These are phyloP conservation scores for Microdochium paspali DNA, from an alignment of 2,329 filamentous ascomycete species.

Conservation along the genomic window DNA sequence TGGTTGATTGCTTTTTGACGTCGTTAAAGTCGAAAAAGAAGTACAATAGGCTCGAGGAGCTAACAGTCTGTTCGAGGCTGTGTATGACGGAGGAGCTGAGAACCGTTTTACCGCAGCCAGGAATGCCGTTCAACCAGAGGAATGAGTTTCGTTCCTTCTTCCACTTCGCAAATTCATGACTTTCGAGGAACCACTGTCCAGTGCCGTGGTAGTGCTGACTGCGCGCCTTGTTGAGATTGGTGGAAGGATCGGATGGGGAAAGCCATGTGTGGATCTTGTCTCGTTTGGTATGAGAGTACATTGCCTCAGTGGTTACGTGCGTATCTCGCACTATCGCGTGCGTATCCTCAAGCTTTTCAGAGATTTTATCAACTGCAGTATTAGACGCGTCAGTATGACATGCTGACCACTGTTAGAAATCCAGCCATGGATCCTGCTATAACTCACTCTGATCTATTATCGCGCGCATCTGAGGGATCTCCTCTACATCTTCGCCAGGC, in stretches of 20 bases:
- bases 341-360: not conserved
- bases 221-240: conserved; percentile 20
- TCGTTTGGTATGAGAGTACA: not conserved
- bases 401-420: not conserved
- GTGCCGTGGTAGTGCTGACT: conserved; percentile 19
- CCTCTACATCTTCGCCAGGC: not conserved
- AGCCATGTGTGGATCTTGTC: conserved; percentile 18
- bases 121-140: conserved; percentile 27
- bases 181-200: conserved; percentile 23
- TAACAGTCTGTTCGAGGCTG: conserved; percentile 7
- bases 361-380: not conserved
- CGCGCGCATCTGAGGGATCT: not conserved
- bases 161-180: conserved; percentile 18
- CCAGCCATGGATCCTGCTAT: too few relatives aligned
- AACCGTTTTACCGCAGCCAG: conserved; percentile 31
- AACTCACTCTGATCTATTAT: not conserved
- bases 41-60: conserved; percentile 10
- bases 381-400: not conserved
- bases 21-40: conserved; percentile 31
- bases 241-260: conserved; percentile 22
- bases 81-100: conserved; percentile 26
- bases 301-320: not conserved
- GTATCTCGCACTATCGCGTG: not conserved
- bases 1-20: conserved; percentile 19
- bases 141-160: conserved; percentile 15